Evolutionary conservation across 495 filamentous ascomycete species (phyloP).

Genomic region (Xylaria longipes): DNA sequence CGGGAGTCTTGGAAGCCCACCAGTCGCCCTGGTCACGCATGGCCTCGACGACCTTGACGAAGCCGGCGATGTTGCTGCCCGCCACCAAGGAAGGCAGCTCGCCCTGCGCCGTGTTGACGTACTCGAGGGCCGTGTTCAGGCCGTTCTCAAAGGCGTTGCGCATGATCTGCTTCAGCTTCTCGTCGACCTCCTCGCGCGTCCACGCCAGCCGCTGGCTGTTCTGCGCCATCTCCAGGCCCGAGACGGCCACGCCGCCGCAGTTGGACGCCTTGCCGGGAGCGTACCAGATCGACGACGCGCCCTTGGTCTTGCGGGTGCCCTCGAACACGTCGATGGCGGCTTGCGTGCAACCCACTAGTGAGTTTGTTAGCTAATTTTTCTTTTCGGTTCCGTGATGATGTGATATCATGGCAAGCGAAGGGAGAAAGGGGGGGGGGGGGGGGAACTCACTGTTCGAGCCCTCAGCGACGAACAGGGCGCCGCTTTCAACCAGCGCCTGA

Average conservation of each 20-base stretch:
- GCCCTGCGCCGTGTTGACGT: slow-evolving; percentile 75
- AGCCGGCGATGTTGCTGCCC: slow-evolving; percentile 96
- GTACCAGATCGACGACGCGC: slow-evolving; percentile 84
- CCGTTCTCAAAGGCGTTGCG: slow-evolving; percentile 91
- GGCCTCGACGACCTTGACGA: slow-evolving; percentile 92
- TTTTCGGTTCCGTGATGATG: background rate
- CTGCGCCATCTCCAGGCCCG: slow-evolving; percentile 98
- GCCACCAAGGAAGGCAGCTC: slow-evolving; percentile 89
- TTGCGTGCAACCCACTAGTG: slow-evolving; percentile 85
- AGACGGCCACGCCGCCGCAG: slow-evolving; percentile 96
- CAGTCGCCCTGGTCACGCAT: slow-evolving; percentile 98
- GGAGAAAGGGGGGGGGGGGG: background rate
- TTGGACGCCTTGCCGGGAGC: slow-evolving; percentile 96
- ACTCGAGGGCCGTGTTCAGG: slow-evolving; percentile 86
- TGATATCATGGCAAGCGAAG: background rate
- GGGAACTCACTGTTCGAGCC: slow-evolving; percentile 75
- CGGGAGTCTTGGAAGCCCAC: slow-evolving; percentile 61
- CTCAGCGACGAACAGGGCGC: slow-evolving; percentile 89
- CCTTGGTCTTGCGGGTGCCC: slow-evolving; percentile 73
- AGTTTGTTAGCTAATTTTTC: background rate
- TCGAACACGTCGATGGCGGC: slow-evolving; percentile 95
- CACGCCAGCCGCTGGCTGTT: slow-evolving; percentile 86
- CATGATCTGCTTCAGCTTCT: slow-evolving; percentile 93
- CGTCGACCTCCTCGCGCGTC: slow-evolving; percentile 89
- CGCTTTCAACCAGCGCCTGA: slow-evolving; percentile 74